These are phyloP conservation scores for Zelopaecilomyces penicillatus DNA, from an alignment of 2,329 filamentous ascomycete species.

Conservation along the genomic window DNA sequence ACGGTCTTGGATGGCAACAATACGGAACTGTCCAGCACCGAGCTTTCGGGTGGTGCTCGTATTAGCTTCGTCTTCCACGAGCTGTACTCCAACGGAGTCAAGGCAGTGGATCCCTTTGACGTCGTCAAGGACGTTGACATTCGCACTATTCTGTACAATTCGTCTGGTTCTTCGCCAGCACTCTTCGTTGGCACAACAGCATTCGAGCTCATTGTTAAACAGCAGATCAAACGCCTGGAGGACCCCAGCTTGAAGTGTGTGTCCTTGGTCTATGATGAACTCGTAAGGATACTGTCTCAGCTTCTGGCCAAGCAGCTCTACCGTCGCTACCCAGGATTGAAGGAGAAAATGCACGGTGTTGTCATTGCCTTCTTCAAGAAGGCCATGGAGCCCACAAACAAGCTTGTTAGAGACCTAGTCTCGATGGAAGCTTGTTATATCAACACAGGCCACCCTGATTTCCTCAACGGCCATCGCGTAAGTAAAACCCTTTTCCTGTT, in stretches of 20 bases:
- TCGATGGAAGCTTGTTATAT: slow-evolving; percentile 95
- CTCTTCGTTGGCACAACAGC: slow-evolving; percentile 95
- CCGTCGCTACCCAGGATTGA: slow-evolving; percentile 83
- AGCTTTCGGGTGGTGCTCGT: slow-evolving; percentile 91
- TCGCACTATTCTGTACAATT: slow-evolving; percentile 95
- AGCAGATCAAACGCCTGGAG: slow-evolving; percentile 93
- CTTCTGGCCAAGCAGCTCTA: slow-evolving; percentile 83
- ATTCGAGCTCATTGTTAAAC: slow-evolving; percentile 98
- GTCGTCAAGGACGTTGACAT: slow-evolving; percentile 97
- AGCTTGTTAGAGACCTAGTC: slow-evolving; percentile 87
- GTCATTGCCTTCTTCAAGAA: slow-evolving; percentile 97
- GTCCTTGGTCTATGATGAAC: slow-evolving; percentile 91
- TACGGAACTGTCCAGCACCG: slow-evolving; percentile 86
- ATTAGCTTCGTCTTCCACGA: slow-evolving; percentile 99
- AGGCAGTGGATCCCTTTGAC: slow-evolving; percentile 96
- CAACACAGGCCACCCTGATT: slow-evolving; percentile 97
- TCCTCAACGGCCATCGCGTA: slow-evolving; percentile 87
- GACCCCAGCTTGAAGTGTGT: slow-evolving; percentile 97
- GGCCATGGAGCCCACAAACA: slow-evolving; percentile 96
- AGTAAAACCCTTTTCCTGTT: slow-evolving; percentile 18
- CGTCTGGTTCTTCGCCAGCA: slow-evolving; percentile 92
- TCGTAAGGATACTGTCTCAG: slow-evolving; percentile 90
- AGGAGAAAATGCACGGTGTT: slow-evolving; percentile 92
- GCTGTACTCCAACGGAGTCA: slow-evolving; percentile 93
- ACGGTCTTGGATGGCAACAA: slow-evolving; percentile 96